A percentile compares a stretch with the other conserved stretches of the same genome.
Evolutionary conservation across 139 green algal species (phyloP).

Genomic region (Pseudopediastrum boryanum): DNA sequence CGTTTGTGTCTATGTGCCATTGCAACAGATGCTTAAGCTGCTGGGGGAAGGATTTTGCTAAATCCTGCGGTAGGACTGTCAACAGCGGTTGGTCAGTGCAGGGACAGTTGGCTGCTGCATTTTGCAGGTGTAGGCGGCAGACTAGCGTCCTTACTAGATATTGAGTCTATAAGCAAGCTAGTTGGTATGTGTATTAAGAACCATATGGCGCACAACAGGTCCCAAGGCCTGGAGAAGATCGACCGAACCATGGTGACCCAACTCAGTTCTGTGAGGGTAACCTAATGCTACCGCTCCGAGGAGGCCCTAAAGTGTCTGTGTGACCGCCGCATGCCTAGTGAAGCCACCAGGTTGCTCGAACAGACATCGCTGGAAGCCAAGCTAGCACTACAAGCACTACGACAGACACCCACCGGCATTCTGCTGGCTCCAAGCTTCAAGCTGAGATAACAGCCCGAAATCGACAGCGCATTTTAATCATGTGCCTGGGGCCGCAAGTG

Average conservation of each 20-base stretch:
- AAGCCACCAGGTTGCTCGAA: too few relatives aligned
- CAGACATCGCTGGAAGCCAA: too few relatives aligned
- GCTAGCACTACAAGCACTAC: too few relatives aligned
- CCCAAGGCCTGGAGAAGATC: slow-evolving; percentile 36
- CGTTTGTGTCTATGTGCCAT: slow-evolving; percentile 63
- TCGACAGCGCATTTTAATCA: too few relatives aligned
- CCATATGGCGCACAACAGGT: slow-evolving; percentile 55
- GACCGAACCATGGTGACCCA: slow-evolving; percentile 8
- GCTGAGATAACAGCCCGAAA: too few relatives aligned
- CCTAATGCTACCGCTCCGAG: neutral
- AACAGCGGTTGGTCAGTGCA: neutral
- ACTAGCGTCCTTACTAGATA: slow-evolving; percentile 54
- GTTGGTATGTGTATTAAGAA: slow-evolving; percentile 79
- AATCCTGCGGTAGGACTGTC: slow-evolving; percentile 44
- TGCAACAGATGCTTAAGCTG: slow-evolving; percentile 37
- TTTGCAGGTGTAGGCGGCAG: neutral
- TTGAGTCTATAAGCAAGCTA: slow-evolving; percentile 76
- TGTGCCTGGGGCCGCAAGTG: too few relatives aligned
- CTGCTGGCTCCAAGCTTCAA: too few relatives aligned
- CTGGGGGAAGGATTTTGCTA: slow-evolving; percentile 41
- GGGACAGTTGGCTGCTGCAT: neutral
- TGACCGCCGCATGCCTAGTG: too few relatives aligned
- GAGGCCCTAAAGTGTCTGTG: too few relatives aligned
- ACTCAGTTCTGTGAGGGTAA: neutral
- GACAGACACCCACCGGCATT: too few relatives aligned